These are phyloP conservation scores for Chloris gayana DNA, from an alignment of 176 grass and related monocot species.

Conservation along the genomic window DNA sequence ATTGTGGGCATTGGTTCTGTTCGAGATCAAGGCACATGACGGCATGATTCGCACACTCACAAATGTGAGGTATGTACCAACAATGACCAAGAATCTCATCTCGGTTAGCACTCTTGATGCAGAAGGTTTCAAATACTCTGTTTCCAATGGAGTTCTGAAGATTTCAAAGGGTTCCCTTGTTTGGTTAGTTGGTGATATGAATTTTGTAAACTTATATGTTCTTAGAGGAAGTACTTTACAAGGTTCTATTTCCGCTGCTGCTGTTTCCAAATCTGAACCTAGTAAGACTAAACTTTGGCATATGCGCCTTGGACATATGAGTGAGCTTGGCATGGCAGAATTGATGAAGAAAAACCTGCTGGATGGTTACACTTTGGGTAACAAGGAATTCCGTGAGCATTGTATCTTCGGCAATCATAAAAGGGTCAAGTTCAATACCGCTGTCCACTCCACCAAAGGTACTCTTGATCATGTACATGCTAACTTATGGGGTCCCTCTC, in stretches of 20 bases:
- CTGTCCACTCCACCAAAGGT: background rate
- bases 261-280: background rate
- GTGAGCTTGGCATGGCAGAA: too few species aligned
- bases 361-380: background rate
- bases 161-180: background rate
- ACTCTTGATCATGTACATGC: background rate
- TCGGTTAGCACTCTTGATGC: slow-evolving; percentile 24
- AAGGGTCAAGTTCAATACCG: background rate
- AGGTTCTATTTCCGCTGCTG: background rate
- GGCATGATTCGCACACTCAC: background rate
- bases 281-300: background rate
- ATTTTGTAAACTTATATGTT: background rate
- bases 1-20: background rate
- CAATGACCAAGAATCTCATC: slow-evolving; percentile 20
- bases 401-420: background rate
- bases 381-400: background rate
- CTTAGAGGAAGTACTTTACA: slow-evolving; percentile 7
- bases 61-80: slow-evolving; percentile 14
- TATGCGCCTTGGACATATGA: too few species aligned
- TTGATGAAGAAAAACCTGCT: too few species aligned
- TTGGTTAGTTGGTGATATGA: background rate
- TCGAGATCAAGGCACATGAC: slow-evolving; percentile 19
- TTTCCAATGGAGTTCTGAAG: background rate
- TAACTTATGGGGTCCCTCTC: too few species aligned
- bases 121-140: background rate